A percentile compares a stretch with the other conserved stretches of the same genome.
phyloP scores from a whole-genome alignment of 345 rosid species.

The Citrus sp. region DNA sequence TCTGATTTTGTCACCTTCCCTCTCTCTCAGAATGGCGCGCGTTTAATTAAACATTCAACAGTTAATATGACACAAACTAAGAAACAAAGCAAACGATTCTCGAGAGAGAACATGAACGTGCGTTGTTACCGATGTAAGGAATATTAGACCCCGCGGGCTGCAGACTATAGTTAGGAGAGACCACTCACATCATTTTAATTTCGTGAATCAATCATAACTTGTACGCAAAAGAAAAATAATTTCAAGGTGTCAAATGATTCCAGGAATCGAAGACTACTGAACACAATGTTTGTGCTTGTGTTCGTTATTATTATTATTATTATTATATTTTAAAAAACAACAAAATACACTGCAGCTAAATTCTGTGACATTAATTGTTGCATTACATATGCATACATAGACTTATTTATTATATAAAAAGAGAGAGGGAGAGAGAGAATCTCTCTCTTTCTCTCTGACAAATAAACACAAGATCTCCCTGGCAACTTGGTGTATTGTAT shows the following conservation, averaged over 20 bases:
- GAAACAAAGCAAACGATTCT: background rate
- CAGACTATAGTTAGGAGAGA: background rate
- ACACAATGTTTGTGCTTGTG: background rate
- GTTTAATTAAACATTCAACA: background rate
- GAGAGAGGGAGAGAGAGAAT: background rate
- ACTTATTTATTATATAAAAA: background rate
- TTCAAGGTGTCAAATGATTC: slow-evolving; percentile 12
- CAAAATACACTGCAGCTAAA: background rate
- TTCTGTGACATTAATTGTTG: background rate
- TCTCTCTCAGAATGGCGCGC: background rate
- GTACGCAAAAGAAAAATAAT: background rate
- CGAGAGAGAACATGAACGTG: background rate
- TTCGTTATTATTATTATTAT: no score
- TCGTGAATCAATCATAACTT: background rate
- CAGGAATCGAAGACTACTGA: background rate
- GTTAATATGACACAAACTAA: background rate
- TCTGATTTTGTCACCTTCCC: slow-evolving; percentile 12
- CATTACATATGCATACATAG: background rate
- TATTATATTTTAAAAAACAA: no score
- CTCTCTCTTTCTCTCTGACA: slow-evolving; percentile 15
- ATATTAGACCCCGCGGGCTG: background rate
- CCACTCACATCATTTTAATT: background rate
- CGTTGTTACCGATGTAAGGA: slow-evolving; percentile 8
- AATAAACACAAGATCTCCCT: slow-evolving; percentile 17
- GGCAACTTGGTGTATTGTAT: slow-evolving; percentile 18